Conservation (phyloP, 129 eudicot genomes). For the Chrysanthemum makinoi region DNA sequence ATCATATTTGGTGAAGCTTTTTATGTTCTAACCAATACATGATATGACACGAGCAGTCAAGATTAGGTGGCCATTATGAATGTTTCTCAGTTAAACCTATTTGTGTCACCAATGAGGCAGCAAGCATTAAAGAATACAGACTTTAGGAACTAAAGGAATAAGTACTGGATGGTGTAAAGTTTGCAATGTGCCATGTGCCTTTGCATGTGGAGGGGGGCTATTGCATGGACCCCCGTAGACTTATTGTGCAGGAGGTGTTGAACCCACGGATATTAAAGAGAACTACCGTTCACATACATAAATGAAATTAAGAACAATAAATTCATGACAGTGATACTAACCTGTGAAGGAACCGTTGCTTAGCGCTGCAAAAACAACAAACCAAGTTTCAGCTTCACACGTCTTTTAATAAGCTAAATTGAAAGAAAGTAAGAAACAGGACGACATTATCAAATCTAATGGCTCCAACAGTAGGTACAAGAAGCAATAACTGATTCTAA, state of each 20-base stretch:
- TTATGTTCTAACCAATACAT: slow-evolving; percentile 11
- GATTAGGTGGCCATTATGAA: background rate
- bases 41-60: slow-evolving; percentile 9
- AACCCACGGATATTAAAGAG: background rate
- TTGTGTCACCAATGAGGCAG: background rate
- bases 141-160: background rate
- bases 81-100: background rate
- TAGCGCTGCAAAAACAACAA: slow-evolving; percentile 53
- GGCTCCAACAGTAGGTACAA: background rate
- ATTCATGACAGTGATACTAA: slow-evolving; percentile 33
- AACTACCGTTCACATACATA: background rate
- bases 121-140: no score
- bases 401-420: background rate
- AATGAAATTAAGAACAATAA: slow-evolving; percentile 7
- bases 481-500: background rate
- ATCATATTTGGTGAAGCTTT: background rate
- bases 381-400: slow-evolving; percentile 10
- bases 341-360: slow-evolving; percentile 71
- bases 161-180: background rate
- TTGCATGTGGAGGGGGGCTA: background rate
- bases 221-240: background rate
- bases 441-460: background rate
- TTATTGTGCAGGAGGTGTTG: background rate
- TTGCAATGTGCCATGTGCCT: background rate
- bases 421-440: background rate